Evolutionary conservation across 768 basidiomycete species (phyloP), one percentile per base, ranked within the genome.

Genomic region (Collybia sordida): DNA sequence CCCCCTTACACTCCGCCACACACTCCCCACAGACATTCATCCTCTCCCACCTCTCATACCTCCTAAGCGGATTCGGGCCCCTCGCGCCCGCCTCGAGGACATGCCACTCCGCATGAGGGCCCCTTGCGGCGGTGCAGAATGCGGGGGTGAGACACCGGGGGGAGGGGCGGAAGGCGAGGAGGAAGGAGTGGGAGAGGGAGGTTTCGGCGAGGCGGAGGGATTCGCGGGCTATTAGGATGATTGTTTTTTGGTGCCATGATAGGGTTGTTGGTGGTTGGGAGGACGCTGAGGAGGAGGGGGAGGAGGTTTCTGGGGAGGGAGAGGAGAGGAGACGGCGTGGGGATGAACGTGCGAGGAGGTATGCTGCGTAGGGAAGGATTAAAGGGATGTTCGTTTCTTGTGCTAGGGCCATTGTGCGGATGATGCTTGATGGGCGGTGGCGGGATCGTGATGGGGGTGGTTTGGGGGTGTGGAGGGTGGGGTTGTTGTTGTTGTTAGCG

Each of bases 341-440:
- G 11, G 53, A 55, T 17, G 74, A 69, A 8, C 73, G 72, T 8
- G 77, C 74, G 34, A 79, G 63, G 59, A 75, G 75, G 60, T 81
- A 80, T 57, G 71, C 79, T 0, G 74, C 72, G 54, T 77, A 78
- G 0, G 79, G 80, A 3, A 82, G 65, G 17, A 75, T 60, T 15
- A 65, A 61, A 15, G 64, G 67, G 14, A 79, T 58, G 46, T 69
- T 62, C 42, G 64, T 73, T 27, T 70, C 66, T 39, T 67, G 69
- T 0, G 75, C 78, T 27, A 82, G 71, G 27, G 61, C 49, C 45
- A 80, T 74, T 5, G 73, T 68, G 14, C 70, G 72, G 70, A 75
- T 74, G 49, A 78, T 55, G 19, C 69, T 66, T 41, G 72, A 72
- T 41, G 69, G 68, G 52, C 70, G 70, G 51, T 70, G 70, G 42